A percentile compares a stretch with the other conserved stretches of the same genome.
Evolutionary conservation across 176 grass and related monocot genomes (phyloP).

Genomic region (Oryza rufipogon): DNA sequence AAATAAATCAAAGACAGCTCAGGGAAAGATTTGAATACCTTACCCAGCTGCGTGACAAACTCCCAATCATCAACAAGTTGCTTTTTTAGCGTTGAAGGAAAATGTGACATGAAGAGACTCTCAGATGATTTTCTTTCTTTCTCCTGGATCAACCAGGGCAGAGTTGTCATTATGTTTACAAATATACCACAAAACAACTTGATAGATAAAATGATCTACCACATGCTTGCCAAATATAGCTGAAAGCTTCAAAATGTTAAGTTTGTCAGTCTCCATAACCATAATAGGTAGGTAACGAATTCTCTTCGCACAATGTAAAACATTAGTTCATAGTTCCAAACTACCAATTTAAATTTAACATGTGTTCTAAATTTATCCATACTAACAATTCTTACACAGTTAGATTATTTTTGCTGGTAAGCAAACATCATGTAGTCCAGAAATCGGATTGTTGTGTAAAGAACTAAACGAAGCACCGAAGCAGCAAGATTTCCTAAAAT

Average conservation of each 20-base stretch:
- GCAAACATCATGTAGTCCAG: neutral
- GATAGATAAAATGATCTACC: neutral
- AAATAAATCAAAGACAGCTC: conserved; percentile 11
- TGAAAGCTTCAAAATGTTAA: neutral
- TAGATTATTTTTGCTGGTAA: neutral
- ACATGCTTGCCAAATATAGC: conserved; percentile 24
- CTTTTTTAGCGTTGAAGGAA: conserved; percentile 90
- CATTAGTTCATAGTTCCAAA: neutral
- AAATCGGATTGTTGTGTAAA: conserved; percentile 8
- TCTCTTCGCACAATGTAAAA: neutral
- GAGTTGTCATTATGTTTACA: neutral
- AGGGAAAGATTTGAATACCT: conserved; percentile 61
- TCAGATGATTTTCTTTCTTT: conserved; percentile 80
- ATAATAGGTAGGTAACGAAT: conserved; percentile 6
- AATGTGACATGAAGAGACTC: conserved; percentile 75
- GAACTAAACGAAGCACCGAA: neutral
- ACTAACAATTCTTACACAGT: conserved; percentile 13
- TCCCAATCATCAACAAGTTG: conserved; percentile 96
- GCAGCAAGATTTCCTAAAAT: neutral
- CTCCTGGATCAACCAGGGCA: conserved; percentile 46
- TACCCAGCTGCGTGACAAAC: conserved; percentile 90
- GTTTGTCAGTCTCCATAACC: neutral
- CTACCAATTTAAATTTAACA: conserved; percentile 15
- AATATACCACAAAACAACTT: neutral
- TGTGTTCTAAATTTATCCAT: conserved; percentile 7